Percentiles rank a stretch among this genome's conserved stretches.
Evolutionary conservation across 345 rosid genomes (phyloP).

Genomic region (Linum usitatissimum): DNA sequence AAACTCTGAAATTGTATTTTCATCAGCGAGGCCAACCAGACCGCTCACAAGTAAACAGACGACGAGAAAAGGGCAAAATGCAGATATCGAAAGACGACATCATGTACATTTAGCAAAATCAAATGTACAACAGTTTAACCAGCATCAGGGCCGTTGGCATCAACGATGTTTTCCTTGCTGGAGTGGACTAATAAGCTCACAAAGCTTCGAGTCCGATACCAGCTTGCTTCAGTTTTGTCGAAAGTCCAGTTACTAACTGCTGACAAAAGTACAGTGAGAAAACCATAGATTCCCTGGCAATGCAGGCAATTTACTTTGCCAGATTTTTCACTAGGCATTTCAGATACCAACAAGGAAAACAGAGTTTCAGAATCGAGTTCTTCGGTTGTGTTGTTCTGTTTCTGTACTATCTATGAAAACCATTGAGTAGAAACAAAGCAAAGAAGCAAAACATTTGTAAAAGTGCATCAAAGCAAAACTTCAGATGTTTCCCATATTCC

Average conservation of each 20-base stretch:
- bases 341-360: too few relatives aligned
- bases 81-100: conserved; percentile 64
- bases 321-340: too few relatives aligned
- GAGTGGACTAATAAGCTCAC: background rate
- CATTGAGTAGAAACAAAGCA: conserved; percentile 33
- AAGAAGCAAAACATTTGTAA: background rate
- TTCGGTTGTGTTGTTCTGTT: background rate
- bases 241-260: background rate
- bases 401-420: background rate
- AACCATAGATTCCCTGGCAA: too few relatives aligned
- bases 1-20: background rate
- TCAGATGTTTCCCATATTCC: background rate
- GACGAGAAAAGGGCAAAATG: conserved; percentile 73
- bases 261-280: too few relatives aligned
- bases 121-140: background rate
- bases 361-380: too few relatives aligned
- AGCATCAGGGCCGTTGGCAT: background rate
- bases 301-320: too few relatives aligned
- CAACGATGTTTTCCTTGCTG: background rate
- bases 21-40: conserved; percentile 70
- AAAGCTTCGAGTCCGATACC: background rate
- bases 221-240: background rate
- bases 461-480: conserved; percentile 7
- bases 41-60: conserved; percentile 30
- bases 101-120: conserved; percentile 19